Base-by-base conservation (phyloP, 2,329 filamentous ascomycete species). In the Pseudogymnoascus sp. region DNA sequence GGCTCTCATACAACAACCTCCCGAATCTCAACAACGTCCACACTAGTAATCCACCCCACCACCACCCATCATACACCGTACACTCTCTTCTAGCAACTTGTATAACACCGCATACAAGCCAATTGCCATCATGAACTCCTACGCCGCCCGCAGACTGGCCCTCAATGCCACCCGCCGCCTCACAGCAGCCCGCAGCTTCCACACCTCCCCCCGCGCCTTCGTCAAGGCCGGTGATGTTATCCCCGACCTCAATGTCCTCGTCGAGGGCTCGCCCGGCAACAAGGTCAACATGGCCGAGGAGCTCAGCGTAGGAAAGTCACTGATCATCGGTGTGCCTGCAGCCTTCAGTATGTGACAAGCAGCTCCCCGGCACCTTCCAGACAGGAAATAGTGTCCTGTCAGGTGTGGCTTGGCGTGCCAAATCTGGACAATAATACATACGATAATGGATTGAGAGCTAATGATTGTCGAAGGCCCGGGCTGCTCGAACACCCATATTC, bases 211-310 rank as follows among this genome's bases (percentile, higher is more conserved):
- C 52, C 79, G 79, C 55, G 77, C 77, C 41, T 76, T 82, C 65
- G 88, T 97, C 71, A 82, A 88, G 68, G 84, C 84, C 62, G 92
- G 92, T 69, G 91, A 96, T 73, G 75, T 80, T 66, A 79, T 97
- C 60, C 94, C 92, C 45, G 76, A 84, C 73, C 75, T 92, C 61
- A 84, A 91, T 65, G 84, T 89, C 57, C 81, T 96, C 67, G 86
- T 85, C 65, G 89, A 97, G 76, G 81, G 82, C 74, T 91, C 88
- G n/a, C 92, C 92, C 0, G 90, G 89, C 63, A 95, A 91, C 81
- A 94, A 92, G 75, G 84, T 97, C 73, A 92, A 90, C 75, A 80
- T 97, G 62, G 83, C 88, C 67, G 81, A 87, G 64, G 90, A 95
- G 76, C 80, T 95, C 64, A 71, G 73, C 63, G 79, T 79, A 64